phyloP scores from a whole-genome alignment of 1,284 basidiomycete species.

The Ustilago tritici region DNA sequence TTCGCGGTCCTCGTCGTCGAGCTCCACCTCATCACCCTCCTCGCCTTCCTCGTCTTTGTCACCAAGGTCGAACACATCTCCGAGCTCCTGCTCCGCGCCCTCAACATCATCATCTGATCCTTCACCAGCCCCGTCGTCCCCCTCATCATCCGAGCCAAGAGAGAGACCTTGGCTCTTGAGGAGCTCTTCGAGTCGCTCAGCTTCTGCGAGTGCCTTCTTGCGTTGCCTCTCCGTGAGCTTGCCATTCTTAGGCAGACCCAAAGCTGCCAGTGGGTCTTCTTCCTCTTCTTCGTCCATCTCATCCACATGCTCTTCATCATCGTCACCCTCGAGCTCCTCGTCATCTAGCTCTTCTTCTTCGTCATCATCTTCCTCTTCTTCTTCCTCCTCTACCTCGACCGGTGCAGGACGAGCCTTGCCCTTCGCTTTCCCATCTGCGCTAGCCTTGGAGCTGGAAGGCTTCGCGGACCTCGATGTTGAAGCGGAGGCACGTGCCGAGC shows the following conservation, averaged over 20 bases:
- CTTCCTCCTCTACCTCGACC: conserved; percentile 67
- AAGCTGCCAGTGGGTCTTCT: conserved; percentile 45
- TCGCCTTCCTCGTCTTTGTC: conserved; percentile 43
- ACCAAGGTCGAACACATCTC: conserved; percentile 50
- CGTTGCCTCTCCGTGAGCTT: conserved; percentile 63
- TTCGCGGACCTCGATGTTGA: conserved; percentile 63
- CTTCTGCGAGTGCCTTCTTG: conserved; percentile 67
- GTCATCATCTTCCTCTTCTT: conserved; percentile 69
- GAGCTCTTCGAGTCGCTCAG: conserved; percentile 66
- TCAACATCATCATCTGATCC: conserved; percentile 38
- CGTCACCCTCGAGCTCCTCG: conserved; percentile 37
- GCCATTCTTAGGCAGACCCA: conserved; percentile 60
- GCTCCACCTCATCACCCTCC: conserved; percentile 46
- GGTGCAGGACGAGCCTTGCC: conserved; percentile 17
- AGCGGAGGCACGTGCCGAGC: conserved; percentile 68
- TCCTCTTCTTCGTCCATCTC: conserved; percentile 44
- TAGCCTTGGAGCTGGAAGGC: conserved; percentile 22
- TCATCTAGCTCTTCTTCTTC: conserved; percentile 71
- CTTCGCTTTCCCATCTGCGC: conserved; percentile 35
- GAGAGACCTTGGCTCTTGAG: conserved; percentile 66
- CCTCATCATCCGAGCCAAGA: conserved; percentile 54
- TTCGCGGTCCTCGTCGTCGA: conserved; percentile 22
- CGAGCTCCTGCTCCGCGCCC: conserved; percentile 57
- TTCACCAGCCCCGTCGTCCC: conserved; percentile 33
- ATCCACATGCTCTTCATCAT: conserved; percentile 68